Percentiles rank a stretch among this genome's conserved stretches.
Evolutionary conservation across 495 filamentous ascomycete species (phyloP).

Genomic region (Talaromyces thailandensis): DNA sequence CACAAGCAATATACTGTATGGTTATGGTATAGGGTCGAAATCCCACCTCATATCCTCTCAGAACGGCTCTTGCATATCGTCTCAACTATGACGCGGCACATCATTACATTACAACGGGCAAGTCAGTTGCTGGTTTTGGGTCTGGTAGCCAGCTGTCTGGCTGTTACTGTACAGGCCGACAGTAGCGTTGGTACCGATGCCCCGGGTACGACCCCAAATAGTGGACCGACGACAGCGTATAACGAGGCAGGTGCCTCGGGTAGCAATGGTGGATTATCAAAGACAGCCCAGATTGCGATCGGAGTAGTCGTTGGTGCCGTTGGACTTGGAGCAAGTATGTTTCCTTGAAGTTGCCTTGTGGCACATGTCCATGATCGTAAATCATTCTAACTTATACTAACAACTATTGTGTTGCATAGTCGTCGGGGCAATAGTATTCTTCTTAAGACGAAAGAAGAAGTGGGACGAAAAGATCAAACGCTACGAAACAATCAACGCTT

Average conservation of each 20-base stretch:
- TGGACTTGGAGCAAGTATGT: constrained; percentile 18
- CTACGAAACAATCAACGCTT: constrained; percentile 3
- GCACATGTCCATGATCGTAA: neutral
- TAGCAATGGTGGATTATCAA: constrained; percentile 5
- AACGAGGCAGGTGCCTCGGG: constrained; percentile 2
- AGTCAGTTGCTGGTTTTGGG: neutral
- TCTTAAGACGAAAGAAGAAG: constrained; percentile 18
- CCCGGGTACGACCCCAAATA: neutral
- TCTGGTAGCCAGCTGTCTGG: neutral
- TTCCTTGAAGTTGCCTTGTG: neutral
- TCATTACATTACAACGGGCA: neutral
- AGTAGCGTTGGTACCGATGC: constrained; percentile 1
- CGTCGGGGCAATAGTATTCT: constrained; percentile 15
- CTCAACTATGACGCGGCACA: neutral
- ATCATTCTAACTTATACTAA: neutral
- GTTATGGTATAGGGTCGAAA: neutral
- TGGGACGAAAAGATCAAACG: constrained; percentile 11
- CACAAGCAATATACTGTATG: neutral
- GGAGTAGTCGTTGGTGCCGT: constrained; percentile 21
- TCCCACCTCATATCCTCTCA: neutral
- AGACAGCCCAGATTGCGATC: constrained; percentile 15
- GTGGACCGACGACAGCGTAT: neutral
- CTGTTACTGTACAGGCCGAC: neutral
- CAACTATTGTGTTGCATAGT: constrained; percentile 9
- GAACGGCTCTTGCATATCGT: too few relatives aligned